Conservation (phyloP, 2,329 filamentous ascomycete species). For the Dendryphion nanum region DNA sequence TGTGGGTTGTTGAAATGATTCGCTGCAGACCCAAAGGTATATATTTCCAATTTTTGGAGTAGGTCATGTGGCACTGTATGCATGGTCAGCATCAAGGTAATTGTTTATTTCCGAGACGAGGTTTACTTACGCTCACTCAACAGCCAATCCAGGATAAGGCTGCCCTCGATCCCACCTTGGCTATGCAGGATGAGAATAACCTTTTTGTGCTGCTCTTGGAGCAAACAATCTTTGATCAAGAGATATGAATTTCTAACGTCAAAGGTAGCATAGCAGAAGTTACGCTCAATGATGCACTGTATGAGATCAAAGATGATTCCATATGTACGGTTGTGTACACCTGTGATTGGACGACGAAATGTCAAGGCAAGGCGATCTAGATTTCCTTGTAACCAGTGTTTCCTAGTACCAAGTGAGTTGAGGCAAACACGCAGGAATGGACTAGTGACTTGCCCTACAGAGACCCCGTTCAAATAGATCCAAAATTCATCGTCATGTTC, state of each 20-base stretch:
- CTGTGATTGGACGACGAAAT: conserved; percentile 68
- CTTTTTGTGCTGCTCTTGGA: conserved; percentile 62
- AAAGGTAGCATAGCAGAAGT: conserved; percentile 68
- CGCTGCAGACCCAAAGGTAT: conserved; percentile 74
- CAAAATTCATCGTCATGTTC: conserved; percentile 64
- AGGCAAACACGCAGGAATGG: background rate
- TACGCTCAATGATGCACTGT: conserved; percentile 75
- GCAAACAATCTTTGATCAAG: conserved; percentile 62
- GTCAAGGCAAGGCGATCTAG: conserved; percentile 69
- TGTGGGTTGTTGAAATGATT: conserved; percentile 81
- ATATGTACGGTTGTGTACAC: conserved; percentile 71
- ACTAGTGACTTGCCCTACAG: conserved; percentile 52
- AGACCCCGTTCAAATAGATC: conserved; percentile 78
- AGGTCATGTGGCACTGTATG: conserved; percentile 47
- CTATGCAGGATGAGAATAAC: conserved; percentile 74
- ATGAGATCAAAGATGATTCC: conserved; percentile 75
- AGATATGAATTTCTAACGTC: conserved; percentile 61
- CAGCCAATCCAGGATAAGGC: conserved; percentile 73
- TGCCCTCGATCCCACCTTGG: conserved; percentile 73
- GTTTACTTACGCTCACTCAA: conserved; percentile 68
- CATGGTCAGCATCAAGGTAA: conserved; percentile 42
- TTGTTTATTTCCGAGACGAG: conserved; percentile 52
- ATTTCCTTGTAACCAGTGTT: conserved; percentile 54
- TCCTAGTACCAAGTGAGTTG: conserved; percentile 5
- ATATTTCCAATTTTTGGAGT: conserved; percentile 54